These are phyloP conservation scores for Trichoderma simmonsii DNA, from an alignment of 2,329 filamentous ascomycete genomes.

Conservation along the genomic window DNA sequence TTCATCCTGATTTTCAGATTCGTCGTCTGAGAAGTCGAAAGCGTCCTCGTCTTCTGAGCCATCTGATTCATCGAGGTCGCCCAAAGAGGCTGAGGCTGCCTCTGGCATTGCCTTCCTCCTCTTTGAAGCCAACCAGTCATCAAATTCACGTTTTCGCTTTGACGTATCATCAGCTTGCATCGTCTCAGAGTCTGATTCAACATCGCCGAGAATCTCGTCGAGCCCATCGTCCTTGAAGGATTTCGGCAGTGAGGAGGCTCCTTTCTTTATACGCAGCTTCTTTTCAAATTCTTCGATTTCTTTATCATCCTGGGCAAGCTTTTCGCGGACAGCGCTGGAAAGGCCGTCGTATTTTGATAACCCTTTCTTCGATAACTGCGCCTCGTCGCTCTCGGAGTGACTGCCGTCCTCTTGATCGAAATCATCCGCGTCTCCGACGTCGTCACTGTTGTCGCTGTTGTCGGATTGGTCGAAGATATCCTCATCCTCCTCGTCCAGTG, in stretches of 20 bases:
- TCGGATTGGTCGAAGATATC: neutral
- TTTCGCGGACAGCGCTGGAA: conserved; percentile 39
- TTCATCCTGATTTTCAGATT: conserved; percentile 30
- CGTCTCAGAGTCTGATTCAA: conserved; percentile 47
- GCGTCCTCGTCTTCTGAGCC: conserved; percentile 24
- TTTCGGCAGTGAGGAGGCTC: conserved; percentile 69
- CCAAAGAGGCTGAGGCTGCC: neutral
- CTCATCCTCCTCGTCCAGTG: neutral
- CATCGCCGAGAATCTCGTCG: conserved; percentile 69
- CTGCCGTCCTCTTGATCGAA: conserved; percentile 24
- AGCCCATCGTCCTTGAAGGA: conserved; percentile 79
- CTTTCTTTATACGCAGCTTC: conserved; percentile 76
- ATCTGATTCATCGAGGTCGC: conserved; percentile 27
- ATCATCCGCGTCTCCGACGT: conserved; percentile 26
- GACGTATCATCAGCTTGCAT: conserved; percentile 53
- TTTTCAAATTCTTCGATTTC: conserved; percentile 87
- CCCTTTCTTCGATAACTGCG: neutral
- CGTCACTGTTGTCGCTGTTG: neutral
- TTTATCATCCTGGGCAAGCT: conserved; percentile 75
- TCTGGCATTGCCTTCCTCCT: conserved; percentile 26
- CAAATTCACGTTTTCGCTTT: conserved; percentile 58
- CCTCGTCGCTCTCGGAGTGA: conserved; percentile 24
- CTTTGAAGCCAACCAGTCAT: conserved; percentile 60
- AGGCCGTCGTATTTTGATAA: conserved; percentile 7
- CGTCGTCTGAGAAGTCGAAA: conserved; percentile 28